Evolutionary conservation across 345 rosid genomes (phyloP), one percentile per base, ranked within the genome.

Genomic region (Salix purpurea): DNA sequence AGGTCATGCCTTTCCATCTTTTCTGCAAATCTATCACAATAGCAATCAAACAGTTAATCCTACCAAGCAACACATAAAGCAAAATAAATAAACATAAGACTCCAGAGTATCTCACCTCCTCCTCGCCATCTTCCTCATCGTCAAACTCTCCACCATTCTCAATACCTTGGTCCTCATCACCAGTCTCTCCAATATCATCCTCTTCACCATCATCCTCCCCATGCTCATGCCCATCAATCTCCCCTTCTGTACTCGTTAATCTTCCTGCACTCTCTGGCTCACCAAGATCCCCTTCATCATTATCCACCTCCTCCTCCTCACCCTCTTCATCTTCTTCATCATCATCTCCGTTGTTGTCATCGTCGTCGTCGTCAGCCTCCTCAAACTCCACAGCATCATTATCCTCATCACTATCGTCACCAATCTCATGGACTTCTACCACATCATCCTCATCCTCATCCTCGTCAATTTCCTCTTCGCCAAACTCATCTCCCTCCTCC

Each of bases 171-270:
- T 76, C 79, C 40, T 69, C 79, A 18, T 75, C 78, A 34, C 78
- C 78, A 50, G 78, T 75, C 58, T 86, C 94, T 14, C 71, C 77
- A 50, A 62, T 72, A 5, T 78, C 84, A 42, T 78, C 77, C 7
- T 72, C 92, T 24, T 83, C 91, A 18, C 74, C 91, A 74, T 87
- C 90, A 60, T 89, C 89, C 67, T 89, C 95, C 6, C 95, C 95
- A 56, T 88, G 91, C 65, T 91, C 95, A 86, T 91, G 93, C 18
- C 89, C 93, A 85, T 91, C 95, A 85, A 91, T 91, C 85, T 89
- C 95, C 26, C 90, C 92, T 58, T 87, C 89, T 5, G 89, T 82
- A 60, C 87, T 84, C 1, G 79, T 82, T 76, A 88, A 67, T 71
- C 87, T 69, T 18, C 88, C 83, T 2, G 82, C 82, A 72, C 82